Percentiles rank a stretch among this genome's conserved stretches.
These are phyloP conservation scores for Thalassiosira hispida DNA, from an alignment of 352 stramenopile species.

Conservation along the genomic window DNA sequence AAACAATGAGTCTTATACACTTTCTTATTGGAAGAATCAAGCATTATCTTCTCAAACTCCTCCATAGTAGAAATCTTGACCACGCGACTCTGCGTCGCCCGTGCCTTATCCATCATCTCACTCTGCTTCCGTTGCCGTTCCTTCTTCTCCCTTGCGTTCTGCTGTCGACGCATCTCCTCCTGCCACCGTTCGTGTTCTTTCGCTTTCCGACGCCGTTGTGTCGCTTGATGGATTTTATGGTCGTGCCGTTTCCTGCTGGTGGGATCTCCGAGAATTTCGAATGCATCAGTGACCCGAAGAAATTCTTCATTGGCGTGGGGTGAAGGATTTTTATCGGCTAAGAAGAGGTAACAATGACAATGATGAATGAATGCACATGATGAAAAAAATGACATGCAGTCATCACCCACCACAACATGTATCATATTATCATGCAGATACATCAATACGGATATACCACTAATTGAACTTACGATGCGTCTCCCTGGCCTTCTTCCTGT, in stretches of 20 bases:
- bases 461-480: conserved; percentile 24
- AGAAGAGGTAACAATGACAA: not conserved
- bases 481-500: conserved; percentile 24
- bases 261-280: conserved; percentile 40
- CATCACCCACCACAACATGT: too few species aligned
- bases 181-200: conserved; percentile 11
- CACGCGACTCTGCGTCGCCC: conserved; percentile 1
- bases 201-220: not conserved
- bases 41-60: conserved; percentile 26
- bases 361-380: not conserved
- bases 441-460: not conserved
- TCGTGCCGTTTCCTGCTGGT: conserved; percentile 27
- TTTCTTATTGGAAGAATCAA: conserved; percentile 6
- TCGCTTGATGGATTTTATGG: not conserved
- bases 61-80: conserved; percentile 20
- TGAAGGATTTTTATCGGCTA: conserved; percentile 47
- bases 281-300: conserved; percentile 22
- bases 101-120: conserved; percentile 14
- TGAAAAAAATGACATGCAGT: not conserved
- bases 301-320: conserved; percentile 44
- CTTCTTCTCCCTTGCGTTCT: conserved; percentile 8
- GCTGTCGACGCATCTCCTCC: not conserved
- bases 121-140: conserved; percentile 7
- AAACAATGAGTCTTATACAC: conserved; percentile 32
- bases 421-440: not conserved